Evolutionary conservation across 768 basidiomycete species (phyloP).

Genomic region (Coprinellus micaceus): DNA sequence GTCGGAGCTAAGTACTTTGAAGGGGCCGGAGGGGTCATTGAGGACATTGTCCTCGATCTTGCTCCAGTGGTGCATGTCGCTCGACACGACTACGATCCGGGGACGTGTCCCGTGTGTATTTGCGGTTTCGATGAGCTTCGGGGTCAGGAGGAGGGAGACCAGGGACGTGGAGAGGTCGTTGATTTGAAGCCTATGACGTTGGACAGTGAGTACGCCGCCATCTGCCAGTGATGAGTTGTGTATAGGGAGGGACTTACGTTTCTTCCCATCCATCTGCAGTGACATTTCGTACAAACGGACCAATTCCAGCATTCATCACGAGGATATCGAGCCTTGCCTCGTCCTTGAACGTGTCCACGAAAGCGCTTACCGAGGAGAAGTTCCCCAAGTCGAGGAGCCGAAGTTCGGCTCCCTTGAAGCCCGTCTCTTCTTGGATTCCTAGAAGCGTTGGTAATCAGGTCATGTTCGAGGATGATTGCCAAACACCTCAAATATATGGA

Average conservation of each 20-base stretch:
- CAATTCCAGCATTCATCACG: constrained; percentile 39
- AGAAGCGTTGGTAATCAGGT: not conserved
- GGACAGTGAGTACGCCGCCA: not conserved
- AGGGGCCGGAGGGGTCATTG: constrained; percentile 18
- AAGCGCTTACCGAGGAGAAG: constrained; percentile 35
- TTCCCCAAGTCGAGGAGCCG: constrained; percentile 35
- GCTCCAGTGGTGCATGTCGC: constrained; percentile 33
- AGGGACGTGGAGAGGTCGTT: constrained; percentile 39
- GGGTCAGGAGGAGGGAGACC: constrained; percentile 36
- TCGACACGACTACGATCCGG: constrained; percentile 37
- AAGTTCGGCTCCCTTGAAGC: constrained; percentile 30
- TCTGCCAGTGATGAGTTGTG: not conserved
- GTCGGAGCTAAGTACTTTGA: constrained; percentile 25
- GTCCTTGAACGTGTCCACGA: constrained; percentile 30
- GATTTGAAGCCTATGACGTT: constrained; percentile 36
- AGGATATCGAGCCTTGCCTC: constrained; percentile 39
- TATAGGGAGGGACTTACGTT: constrained; percentile 24
- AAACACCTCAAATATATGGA: too few species aligned
- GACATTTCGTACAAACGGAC: constrained; percentile 11
- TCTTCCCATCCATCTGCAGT: constrained; percentile 43
- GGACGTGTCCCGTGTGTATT: constrained; percentile 22
- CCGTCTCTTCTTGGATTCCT: constrained; percentile 27
- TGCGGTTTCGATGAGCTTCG: constrained; percentile 33
- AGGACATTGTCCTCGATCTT: constrained; percentile 22
- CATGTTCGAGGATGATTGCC: too few species aligned